Evolutionary conservation across 139 green algal species (phyloP).

Genomic region (Helicosporidium sp.): DNA sequence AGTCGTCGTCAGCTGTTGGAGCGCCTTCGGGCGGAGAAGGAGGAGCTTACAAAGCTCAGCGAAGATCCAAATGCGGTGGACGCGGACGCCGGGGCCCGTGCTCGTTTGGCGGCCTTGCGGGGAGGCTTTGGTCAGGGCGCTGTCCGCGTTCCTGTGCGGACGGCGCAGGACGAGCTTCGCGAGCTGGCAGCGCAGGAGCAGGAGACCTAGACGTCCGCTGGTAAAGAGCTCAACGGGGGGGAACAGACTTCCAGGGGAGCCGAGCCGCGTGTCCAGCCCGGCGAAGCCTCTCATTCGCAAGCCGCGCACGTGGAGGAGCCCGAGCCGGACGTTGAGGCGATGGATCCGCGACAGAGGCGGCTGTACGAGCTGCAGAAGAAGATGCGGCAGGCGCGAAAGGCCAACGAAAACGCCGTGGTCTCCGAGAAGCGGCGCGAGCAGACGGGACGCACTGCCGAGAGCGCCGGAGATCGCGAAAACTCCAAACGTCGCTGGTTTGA

Average conservation of each 20-base stretch:
- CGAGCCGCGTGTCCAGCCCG: too few relatives aligned
- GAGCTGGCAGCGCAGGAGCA: constrained; percentile 13
- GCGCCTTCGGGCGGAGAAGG: constrained; percentile 22
- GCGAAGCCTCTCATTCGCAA: too few relatives aligned
- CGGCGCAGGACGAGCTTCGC: constrained; percentile 28
- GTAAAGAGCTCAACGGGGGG: too few relatives aligned
- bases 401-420: constrained; percentile 74
- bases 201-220: too few relatives aligned
- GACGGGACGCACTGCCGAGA: constrained; percentile 10
- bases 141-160: neutral
- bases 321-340: constrained; percentile 1
- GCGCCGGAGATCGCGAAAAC: neutral
- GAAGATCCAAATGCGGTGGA: constrained; percentile 37
- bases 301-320: neutral
- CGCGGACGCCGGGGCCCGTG: constrained; percentile 32
- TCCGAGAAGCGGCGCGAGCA: constrained; percentile 53
- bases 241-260: too few relatives aligned
- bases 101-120: constrained; percentile 30
- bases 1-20: constrained; percentile 44
- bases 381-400: constrained; percentile 58
- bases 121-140: constrained; percentile 3
- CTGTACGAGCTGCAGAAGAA: constrained; percentile 58
- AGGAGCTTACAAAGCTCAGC: constrained; percentile 33
- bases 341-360: constrained; percentile 57
- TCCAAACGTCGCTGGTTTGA: constrained; percentile 51